Evolutionary conservation across 2,329 filamentous ascomycete species (phyloP).

Genomic region (Ceratocystis lukuohia): DNA sequence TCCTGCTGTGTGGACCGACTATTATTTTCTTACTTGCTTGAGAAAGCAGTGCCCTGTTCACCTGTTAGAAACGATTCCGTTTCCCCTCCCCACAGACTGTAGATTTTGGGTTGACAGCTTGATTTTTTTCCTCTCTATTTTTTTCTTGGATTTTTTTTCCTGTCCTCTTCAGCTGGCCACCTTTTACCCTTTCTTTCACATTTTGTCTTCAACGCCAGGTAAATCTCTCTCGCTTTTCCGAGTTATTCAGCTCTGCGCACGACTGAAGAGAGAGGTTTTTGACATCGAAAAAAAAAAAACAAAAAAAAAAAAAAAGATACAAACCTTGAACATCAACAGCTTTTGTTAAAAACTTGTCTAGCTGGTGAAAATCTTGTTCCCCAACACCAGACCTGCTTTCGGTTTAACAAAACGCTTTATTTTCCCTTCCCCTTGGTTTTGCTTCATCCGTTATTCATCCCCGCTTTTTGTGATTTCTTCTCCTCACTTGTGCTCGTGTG

Average conservation of each 20-base stretch:
- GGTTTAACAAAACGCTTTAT: not conserved
- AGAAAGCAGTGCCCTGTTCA: conserved; percentile 7
- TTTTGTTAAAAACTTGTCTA: not conserved
- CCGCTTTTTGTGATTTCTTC: conserved; percentile 7
- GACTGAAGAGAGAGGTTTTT: not conserved
- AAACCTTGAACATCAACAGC: conserved; percentile 1
- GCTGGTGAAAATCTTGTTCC: not conserved
- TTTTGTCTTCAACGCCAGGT: not conserved
- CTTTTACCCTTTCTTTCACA: not conserved
- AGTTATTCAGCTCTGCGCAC: not conserved
- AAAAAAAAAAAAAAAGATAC: not conserved
- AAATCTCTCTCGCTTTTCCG: not conserved
- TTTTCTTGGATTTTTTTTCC: not conserved
- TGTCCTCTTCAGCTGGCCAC: not conserved
- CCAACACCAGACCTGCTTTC: not conserved
- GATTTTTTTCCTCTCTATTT: conserved; percentile 1
- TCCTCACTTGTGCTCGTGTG: not conserved
- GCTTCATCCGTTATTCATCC: not conserved
- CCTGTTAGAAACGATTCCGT: not conserved
- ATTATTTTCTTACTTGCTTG: not conserved
- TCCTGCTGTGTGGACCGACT: not conserved
- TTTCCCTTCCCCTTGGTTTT: not conserved
- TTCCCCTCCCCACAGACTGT: not conserved
- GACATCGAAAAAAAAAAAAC: not conserved
- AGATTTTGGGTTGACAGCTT: not conserved